Base-by-base conservation (phyloP, 1,284 basidiomycete species). In the Puccinia sorghi region DNA sequence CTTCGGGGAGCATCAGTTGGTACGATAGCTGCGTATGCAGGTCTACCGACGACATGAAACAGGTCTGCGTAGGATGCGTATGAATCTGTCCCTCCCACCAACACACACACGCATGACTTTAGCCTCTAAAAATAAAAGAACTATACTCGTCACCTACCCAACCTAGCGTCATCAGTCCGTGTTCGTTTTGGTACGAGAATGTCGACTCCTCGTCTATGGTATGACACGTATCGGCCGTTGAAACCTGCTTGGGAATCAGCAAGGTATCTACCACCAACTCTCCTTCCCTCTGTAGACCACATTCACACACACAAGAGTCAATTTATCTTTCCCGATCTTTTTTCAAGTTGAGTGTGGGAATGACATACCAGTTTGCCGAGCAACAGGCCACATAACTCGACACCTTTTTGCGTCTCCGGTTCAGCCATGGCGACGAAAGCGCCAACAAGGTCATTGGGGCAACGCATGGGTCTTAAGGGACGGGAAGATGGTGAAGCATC, bases 61-160 rank as follows among this genome's bases (percentile, higher is more conserved):
- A 94, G 74, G 90, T 91, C 82, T 94, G 93, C 17, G 92, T 91
- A 0, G 93, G 93, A 84, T 95, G 93, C 0, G 93, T 95, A 85
- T 95, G 93, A 81, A 94, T 94, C 92, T 93, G 70, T 43, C 8
- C 4, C n/a, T n/a, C n/a, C n/a, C n/a, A n/a, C n/a, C n/a, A n/a
- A n/a, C 11, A 57, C 32, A 32, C 32, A 64, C 2, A 25, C 9
- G 11, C 27, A 32, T n/a, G 3, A 20, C 32, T 17, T 25, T 5
- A 59, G 8, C 13, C 20, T 57, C 13, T n/a, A 15, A n/a, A 15
- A 27, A 22, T 25, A 13, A 22, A 64, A 2, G 2, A 20, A 64
- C 9, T 32, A 46, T 39, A 1, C 20, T 43, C 22, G 37, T 22
- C 22, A n/a, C 67, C 13, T 32, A 93, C 92, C 93, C 93, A 95